These are phyloP conservation scores for Tolypocladium capitatum DNA, from an alignment of 2,329 filamentous ascomycete genomes.

Conservation along the genomic window DNA sequence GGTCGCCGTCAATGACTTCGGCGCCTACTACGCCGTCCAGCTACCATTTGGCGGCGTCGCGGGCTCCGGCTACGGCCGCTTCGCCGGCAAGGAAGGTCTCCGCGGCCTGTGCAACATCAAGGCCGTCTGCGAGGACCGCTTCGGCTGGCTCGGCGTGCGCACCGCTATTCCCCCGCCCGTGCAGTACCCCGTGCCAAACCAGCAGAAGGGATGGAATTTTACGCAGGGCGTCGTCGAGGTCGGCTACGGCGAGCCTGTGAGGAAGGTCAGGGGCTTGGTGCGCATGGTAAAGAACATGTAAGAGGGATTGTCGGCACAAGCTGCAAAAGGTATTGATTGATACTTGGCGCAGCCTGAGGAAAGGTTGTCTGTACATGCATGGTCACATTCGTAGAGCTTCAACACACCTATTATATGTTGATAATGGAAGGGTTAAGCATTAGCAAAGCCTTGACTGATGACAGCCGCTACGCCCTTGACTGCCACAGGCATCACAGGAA, in stretches of 20 bases:
- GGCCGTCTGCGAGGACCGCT: conserved; percentile 67
- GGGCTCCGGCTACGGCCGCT: conserved; percentile 83
- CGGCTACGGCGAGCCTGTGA: conserved; percentile 35
- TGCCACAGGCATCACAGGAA: background rate
- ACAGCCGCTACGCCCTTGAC: too few relatives aligned
- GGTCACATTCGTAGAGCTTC: background rate
- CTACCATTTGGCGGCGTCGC: conserved; percentile 86
- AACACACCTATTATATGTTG: background rate
- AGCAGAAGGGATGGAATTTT: conserved; percentile 51
- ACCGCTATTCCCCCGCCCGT: conserved; percentile 72
- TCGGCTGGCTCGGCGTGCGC: conserved; percentile 44
- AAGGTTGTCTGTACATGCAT: too few relatives aligned
- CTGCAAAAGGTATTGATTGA: background rate
- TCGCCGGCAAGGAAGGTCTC: conserved; percentile 82
- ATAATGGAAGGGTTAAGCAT: background rate
- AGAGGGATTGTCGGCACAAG: background rate
- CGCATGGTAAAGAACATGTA: conserved; percentile 31
- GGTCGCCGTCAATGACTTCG: conserved; percentile 94
- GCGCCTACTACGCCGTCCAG: conserved; percentile 82
- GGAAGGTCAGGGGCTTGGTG: conserved; percentile 26
- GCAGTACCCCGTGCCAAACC: conserved; percentile 64
- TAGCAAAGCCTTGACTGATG: too few relatives aligned
- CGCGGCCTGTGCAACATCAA: conserved; percentile 78
- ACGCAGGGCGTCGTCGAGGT: conserved; percentile 46
- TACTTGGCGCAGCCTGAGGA: background rate